Evolutionary conservation across 345 rosid species (phyloP), one percentile per base, ranked within the genome.

Genomic region (Anastatica hierochuntica): DNA sequence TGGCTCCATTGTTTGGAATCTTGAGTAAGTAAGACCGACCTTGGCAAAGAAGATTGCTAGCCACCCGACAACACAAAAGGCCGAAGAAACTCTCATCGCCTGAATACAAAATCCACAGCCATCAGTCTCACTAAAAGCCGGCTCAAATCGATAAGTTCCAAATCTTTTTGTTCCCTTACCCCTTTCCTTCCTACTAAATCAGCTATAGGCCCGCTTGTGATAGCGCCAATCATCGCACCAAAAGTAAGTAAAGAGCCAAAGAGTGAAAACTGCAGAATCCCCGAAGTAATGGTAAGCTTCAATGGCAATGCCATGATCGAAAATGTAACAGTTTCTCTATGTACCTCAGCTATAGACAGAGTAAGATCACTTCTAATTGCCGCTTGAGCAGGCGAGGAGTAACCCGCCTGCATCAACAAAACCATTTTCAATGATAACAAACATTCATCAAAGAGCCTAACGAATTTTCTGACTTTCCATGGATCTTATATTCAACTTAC

Each of bases 181-280:
- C 92, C 77, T 63, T 90, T 90, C 19, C 98, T 81, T 42, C 98
- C 94, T n/a, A 79, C 4, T 38, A 70, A 62, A 72, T 90, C 96
- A 43, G 94, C 92, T 12, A 90, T 84, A 3, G 76, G 83, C 7
- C 98, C 94, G 41, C 86, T 76, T 10, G 92, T 82, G 69, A 84
- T 80, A 26, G 98, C 98, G 5, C 98, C 98, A 29, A 86, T 79
- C 98, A 90, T 90, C 53, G 98, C 98, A 36, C 96, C 96, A 37
- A 86, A 72, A 11, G 95, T 86, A 68, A 90, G 33, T 45, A 86
- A 70, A 66, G 98, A 90, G 62, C 96, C 98, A 11, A 90, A 86
- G 26, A 82, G 56, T 20, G 98, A 84, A 67, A 68, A 86, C 96
- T 90, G 82, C 67, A 55, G 37, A 64, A 46, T 14, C 48, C 55